Percentiles rank a stretch among this genome's conserved stretches.
phyloP scores from a whole-genome alignment of 78 protist species.

The Bigelowiella natans region DNA sequence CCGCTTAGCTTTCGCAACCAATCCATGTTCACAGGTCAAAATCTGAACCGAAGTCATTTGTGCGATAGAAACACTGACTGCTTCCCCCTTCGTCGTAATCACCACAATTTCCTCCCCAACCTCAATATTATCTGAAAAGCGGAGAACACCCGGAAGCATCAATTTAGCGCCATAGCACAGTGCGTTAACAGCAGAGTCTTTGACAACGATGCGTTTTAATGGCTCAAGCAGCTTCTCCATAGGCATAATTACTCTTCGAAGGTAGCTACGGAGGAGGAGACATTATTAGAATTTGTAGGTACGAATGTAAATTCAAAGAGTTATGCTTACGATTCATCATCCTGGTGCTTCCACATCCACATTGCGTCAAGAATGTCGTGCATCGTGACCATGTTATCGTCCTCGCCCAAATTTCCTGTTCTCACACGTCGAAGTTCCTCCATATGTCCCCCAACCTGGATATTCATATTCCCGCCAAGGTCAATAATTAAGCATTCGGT shows the following conservation, averaged over 20 bases:
- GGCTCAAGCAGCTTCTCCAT: slow-evolving; percentile 79
- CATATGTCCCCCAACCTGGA: slow-evolving; percentile 4
- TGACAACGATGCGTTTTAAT: not conserved
- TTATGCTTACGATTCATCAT: slow-evolving; percentile 42
- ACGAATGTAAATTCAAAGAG: not conserved
- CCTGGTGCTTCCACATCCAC: slow-evolving; percentile 65
- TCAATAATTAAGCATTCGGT: no score
- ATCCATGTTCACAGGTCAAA: slow-evolving; percentile 91
- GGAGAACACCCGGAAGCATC: slow-evolving; percentile 95
- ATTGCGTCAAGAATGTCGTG: slow-evolving; percentile 98
- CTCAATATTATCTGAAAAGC: slow-evolving; percentile 81
- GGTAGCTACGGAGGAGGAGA: no score
- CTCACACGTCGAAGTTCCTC: slow-evolving; percentile 89
- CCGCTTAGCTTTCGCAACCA: slow-evolving; percentile 95
- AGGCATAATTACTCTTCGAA: slow-evolving; percentile 91
- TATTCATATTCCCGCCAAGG: not conserved
- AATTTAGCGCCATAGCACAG: slow-evolving; percentile 98
- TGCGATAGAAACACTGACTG: slow-evolving; percentile 94
- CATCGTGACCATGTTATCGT: slow-evolving; percentile 84
- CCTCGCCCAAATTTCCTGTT: slow-evolving; percentile 81
- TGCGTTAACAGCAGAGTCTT: slow-evolving; percentile 96
- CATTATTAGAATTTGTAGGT: not conserved
- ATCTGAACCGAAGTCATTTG: slow-evolving; percentile 89
- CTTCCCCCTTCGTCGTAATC: slow-evolving; percentile 97
- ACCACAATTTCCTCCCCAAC: slow-evolving; percentile 90